Evolutionary conservation across 2,329 filamentous ascomycete genomes (phyloP).

Genomic region (Coleophoma cylindrospora): DNA sequence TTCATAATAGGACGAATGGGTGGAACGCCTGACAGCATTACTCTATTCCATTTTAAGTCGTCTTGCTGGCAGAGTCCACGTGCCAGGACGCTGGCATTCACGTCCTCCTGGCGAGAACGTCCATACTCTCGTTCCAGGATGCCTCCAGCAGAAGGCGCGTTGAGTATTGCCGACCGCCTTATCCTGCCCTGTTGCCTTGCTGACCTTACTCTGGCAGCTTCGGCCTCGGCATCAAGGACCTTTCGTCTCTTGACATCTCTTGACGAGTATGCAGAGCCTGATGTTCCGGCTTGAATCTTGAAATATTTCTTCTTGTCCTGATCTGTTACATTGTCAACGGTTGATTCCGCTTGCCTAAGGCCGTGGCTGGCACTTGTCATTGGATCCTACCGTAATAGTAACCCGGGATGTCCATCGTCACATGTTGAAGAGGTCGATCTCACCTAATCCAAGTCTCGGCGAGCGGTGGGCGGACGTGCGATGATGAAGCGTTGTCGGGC

Average conservation of each 20-base stretch:
- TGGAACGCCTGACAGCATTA: background rate
- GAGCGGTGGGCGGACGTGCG: background rate
- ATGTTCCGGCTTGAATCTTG: slow-evolving; percentile 51
- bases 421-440: slow-evolving; percentile 4
- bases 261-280: slow-evolving; percentile 48
- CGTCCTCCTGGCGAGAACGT: slow-evolving; percentile 2
- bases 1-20: background rate
- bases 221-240: slow-evolving; percentile 28
- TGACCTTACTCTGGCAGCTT: background rate
- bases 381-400: slow-evolving; percentile 44
- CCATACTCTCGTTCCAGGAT: slow-evolving; percentile 15
- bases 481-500: background rate
- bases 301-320: slow-evolving; percentile 61
- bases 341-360: background rate
- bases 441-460: background rate
- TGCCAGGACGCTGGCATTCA: slow-evolving; percentile 7
- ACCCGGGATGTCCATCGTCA: slow-evolving; percentile 37
- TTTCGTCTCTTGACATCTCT: slow-evolving; percentile 53
- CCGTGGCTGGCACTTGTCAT: too few relatives aligned
- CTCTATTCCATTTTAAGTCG: background rate
- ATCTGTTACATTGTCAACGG: slow-evolving; percentile 32
- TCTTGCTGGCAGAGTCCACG: slow-evolving; percentile 8
- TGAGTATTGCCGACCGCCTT: slow-evolving; percentile 10
- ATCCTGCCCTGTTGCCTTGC: slow-evolving; percentile 14
- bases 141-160: slow-evolving; percentile 13